phyloP scores from a whole-genome alignment of 2,329 filamentous ascomycete species.

The Exophiala sideris region DNA sequence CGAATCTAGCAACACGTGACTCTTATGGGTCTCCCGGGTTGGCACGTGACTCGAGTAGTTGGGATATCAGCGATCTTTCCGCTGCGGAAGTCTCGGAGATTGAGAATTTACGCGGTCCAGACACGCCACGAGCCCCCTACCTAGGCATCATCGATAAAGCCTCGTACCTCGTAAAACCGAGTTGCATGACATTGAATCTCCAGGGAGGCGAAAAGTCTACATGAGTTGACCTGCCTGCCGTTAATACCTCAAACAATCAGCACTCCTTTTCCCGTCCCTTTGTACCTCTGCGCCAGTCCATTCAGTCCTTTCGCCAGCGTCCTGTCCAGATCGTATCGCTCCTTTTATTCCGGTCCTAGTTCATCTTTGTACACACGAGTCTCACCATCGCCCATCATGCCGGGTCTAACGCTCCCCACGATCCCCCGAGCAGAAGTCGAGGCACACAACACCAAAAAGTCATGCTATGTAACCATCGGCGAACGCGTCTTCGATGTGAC shows the following conservation, averaged over 20 bases:
- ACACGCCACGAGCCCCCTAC: slow-evolving; percentile 5
- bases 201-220: background rate
- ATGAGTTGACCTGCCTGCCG: no score
- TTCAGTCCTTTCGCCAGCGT: background rate
- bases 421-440: slow-evolving; percentile 78
- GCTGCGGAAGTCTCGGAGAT: slow-evolving; percentile 6
- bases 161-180: background rate
- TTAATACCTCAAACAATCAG: no score
- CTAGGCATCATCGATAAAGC: background rate
- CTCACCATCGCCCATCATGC: slow-evolving; percentile 33
- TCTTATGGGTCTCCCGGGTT: no score
- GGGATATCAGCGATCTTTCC: background rate
- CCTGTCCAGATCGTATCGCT: background rate
- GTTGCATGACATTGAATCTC: slow-evolving; percentile 11
- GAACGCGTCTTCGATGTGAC: slow-evolving; percentile 93
- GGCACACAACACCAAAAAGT: slow-evolving; percentile 72
- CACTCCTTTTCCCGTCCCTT: background rate
- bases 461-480: slow-evolving; percentile 90
- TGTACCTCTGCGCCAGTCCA: background rate
- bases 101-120: background rate
- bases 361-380: background rate
- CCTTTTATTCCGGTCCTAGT: background rate
- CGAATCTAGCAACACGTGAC: no score
- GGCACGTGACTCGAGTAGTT: no score
- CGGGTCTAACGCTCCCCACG: slow-evolving; percentile 75